Evolutionary conservation across 2,329 filamentous ascomycete species (phyloP), one percentile per base, ranked within the genome.

Genomic region (Paecilomyces sp.): DNA sequence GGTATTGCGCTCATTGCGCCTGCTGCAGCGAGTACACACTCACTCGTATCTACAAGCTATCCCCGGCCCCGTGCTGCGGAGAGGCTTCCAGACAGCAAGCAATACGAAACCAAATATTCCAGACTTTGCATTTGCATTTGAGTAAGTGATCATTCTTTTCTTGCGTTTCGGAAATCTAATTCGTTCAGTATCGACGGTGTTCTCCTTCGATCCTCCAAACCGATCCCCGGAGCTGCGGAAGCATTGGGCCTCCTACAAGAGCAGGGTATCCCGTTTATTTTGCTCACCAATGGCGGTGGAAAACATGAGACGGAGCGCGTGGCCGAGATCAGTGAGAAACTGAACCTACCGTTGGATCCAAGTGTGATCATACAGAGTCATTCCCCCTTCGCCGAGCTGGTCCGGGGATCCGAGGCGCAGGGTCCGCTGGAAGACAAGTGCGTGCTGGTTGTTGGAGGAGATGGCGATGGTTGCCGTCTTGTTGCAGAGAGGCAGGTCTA

Each of bases 271-370:
- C 92, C 92, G 12, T 97, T 96, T 77, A 93, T 99, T 68, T 85
- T 99, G 34, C 82, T 99, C 63, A 99, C 94, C 61, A 99, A 99
- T 76, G 94, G 94, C 66, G 94, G 94, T 51, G 94, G 94, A 60
- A 91, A 89, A 70, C 85, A 87, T 63, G 93, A 97, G 76, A 79
- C 79, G 2, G 87, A 89, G 60, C 85, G 91, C 18, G 88, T 91
- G 31, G 79, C 79, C 7, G 88, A 92, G 62, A 80, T 95, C 57
- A 87, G 84, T 65, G 73, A 82, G 52, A 86, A 85, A 65, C 82
- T 95, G 6, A 79, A 83, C 28, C 79, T 92, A 1, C 75, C 81
- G 15, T 79, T 94, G 52, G 82, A 87, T 47, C 83, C 83, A 13
- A 83, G 83, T 62, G 88, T 88, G 74, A 91, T 96, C 69, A 83